Conservation (phyloP, 2,329 filamentous ascomycete species). For the Nothophoma quercina region DNA sequence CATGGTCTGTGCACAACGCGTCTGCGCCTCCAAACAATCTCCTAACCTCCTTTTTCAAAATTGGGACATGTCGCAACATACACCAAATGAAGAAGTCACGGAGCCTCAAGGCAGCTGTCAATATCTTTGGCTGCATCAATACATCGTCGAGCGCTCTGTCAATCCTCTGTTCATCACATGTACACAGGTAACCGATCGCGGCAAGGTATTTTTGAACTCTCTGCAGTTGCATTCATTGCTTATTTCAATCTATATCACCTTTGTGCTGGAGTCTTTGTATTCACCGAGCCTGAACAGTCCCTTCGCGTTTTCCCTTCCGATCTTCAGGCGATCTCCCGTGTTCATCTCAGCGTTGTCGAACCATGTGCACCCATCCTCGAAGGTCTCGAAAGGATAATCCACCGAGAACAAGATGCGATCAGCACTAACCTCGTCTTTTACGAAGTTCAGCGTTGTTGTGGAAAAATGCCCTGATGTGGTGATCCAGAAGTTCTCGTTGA, state of each 20-base stretch:
- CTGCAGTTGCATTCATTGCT: background rate
- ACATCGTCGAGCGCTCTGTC: no score
- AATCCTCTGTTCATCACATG: no score
- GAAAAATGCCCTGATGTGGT: conserved; percentile 66
- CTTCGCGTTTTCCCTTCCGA: conserved; percentile 58
- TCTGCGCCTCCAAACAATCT: background rate
- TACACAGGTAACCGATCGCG: no score
- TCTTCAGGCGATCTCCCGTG: conserved; percentile 48
- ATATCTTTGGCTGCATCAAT: no score
- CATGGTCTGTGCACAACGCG: no score
- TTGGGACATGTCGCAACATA: no score
- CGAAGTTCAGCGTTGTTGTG: conserved; percentile 60
- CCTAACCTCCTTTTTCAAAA: background rate
- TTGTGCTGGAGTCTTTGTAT: conserved; percentile 33
- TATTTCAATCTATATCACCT: conserved; percentile 19
- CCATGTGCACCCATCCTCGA: conserved; percentile 52
- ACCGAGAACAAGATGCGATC: conserved; percentile 62
- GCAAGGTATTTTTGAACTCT: no score
- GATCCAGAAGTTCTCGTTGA: conserved; percentile 63
- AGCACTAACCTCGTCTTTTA: conserved; percentile 57
- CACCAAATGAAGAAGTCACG: no score
- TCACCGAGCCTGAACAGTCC: conserved; percentile 46
- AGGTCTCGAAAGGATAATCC: conserved; percentile 60
- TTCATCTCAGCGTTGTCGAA: conserved; percentile 53
- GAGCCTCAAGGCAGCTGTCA: no score